Conservation (phyloP, 768 basidiomycete genomes). For the Termitomyces sp. region DNA sequence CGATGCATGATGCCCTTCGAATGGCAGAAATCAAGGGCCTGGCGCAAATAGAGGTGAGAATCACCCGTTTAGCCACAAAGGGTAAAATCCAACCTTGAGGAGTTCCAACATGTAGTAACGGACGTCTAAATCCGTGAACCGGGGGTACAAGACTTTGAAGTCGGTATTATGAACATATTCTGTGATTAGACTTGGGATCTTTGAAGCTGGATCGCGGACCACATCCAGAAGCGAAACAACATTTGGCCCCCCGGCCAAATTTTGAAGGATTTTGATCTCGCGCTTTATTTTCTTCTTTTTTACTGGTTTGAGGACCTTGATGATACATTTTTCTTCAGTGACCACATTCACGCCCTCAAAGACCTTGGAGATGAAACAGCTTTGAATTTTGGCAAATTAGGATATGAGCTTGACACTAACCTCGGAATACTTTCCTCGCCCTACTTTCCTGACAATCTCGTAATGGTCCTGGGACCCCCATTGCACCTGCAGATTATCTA, state of each 20-base stretch:
- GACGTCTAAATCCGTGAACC: conserved; percentile 93
- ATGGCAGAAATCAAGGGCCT: conserved; percentile 97
- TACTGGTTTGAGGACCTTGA: conserved; percentile 97
- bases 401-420: conserved; percentile 31
- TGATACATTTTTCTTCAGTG: conserved; percentile 92
- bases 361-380: conserved; percentile 42
- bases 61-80: neutral
- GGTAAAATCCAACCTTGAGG: conserved; percentile 58
- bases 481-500: conserved; percentile 94
- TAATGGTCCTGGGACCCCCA: conserved; percentile 98
- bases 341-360: conserved; percentile 92
- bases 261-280: conserved; percentile 97
- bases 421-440: conserved; percentile 93
- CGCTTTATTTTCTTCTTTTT: conserved; percentile 99
- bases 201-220: conserved; percentile 91
- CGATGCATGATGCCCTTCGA: conserved; percentile 99
- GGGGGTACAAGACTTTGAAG: conserved; percentile 94
- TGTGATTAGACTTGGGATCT: conserved; percentile 94
- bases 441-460: conserved; percentile 95
- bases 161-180: conserved; percentile 99
- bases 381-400: conserved; percentile 7
- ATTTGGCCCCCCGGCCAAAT: conserved; percentile 94
- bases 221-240: conserved; percentile 91
- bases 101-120: conserved; percentile 96
- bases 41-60: conserved; percentile 9